Base-by-base conservation (phyloP, 805 yeast species). In the Ogataea minuta region DNA sequence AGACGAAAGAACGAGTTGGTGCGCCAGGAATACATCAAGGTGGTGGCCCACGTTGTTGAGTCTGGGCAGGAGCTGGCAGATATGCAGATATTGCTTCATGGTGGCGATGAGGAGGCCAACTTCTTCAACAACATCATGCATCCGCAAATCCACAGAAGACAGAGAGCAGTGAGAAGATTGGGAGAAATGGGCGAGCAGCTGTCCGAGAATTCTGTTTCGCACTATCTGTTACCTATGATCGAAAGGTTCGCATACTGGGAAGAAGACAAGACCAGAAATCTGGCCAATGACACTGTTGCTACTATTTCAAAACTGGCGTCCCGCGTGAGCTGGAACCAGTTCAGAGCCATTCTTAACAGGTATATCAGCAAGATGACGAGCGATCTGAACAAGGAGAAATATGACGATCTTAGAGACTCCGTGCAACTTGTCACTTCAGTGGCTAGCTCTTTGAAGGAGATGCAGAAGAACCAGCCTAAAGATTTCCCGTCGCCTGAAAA, bases 61-160 rank as follows among this genome's bases (percentile, higher is more conserved):
- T 49, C 70, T 26, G 57, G 76, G 6, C 62, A 63, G 25, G 87
- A 76, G 2, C 64, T 88, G 25, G 65, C 68, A 16, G 91, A 84
- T 50, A 71, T 90, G 89, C 72, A 74, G 41, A 68, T 74, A 1
- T 63, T 91, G 27, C 61, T 81, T 1, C 72, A 67, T 52, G 70
- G 74, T 36, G 81, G 81, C 28, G 95, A 88, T 51, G 91, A 81
- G 25, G 97, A 89, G 52, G 84, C 88, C 4, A 81, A 87, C 60
- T 59, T 61, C 34, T 63, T 63, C 53, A 52, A 51, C 34, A 88
- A 89, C 52, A 71, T 93, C 33, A 74, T 72, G 44, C 96, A 91
- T 59, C 79, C 91, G 25, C 99, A 91, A 64, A 53, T 83, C 8
- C 88, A 83, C 54, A 77, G 95, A 64, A 82, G 96, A 52, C 89